Base-by-base conservation (phyloP, 371 early-diverging fungal species). In the Zychaea mexicana region DNA sequence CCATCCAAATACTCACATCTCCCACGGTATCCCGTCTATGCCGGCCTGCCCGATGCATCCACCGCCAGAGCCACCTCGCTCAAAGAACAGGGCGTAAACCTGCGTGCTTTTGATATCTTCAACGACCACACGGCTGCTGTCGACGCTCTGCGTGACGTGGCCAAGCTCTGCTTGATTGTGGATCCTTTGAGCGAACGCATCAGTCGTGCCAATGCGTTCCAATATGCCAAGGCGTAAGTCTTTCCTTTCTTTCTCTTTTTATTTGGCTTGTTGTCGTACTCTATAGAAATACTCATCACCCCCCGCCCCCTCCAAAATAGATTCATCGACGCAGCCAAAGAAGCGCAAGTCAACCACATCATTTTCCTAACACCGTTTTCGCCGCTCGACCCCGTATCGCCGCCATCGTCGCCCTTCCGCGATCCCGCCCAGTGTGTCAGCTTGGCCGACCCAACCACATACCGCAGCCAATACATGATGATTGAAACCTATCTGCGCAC, bases 321-420 rank as follows among this genome's bases (percentile, higher is more conserved):
- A 27, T 82, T 77, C 24, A 75, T 78, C 59, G 82, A 78, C 61
- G 79, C 79, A 42, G 82, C 82, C 46, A 78, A 75, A 36, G 64
- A 71, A 30, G 82, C 82, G 19, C 57, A 73, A 42, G 82, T 78
- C 15, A 66, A 73, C 22, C 82, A 82, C 55, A 56, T 82, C 26
- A 75, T 82, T n/a, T 82, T 82, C 54, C 53, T 82, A 21, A 73
- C 77, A 17, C 79, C 82, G 19, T 82, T 78, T 38, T 72, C 77
- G 10, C 79, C 79, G 12, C 52, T 73, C 22, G 79, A 81, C 46
- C 67, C 69, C 15, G 53, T 66, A 10, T 67, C 72, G 10, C 74
- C 78, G 31, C 70, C 74, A 21, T 42, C 63, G 24, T 65, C 70
- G 10, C 71, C 70, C 13, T 33, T 52, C 19, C 58, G 33, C 15